Base-by-base conservation (phyloP, 2,329 filamentous ascomycete genomes). In the Lecanoromycetidae sp. region DNA sequence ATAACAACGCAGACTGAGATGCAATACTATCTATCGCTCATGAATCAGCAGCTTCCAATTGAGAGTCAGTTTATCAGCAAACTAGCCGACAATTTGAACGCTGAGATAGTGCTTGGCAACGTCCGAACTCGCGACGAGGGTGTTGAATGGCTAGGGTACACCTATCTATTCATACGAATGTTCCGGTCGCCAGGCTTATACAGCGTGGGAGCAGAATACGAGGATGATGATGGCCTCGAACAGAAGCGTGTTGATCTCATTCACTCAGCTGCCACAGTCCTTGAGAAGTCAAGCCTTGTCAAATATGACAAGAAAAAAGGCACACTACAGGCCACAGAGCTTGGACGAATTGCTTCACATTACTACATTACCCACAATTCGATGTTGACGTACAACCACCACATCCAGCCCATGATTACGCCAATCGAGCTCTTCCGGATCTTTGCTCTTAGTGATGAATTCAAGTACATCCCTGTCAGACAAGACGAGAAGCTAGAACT, bases 141-240 rank as follows among this genome's bases (percentile, higher is more conserved):
- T 56, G 91, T 98, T n/a, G 88, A 98, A 61, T 98, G 91, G 91
- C 77, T 98, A 27, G 90, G 91, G 10, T 98, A 98, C 64, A 95
- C 90, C 0, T 98, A 98, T 63, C 78, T 98, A 15, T 98, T 94
- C 60, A 87, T 98, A 46, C 84, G 91, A 41, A 98, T 98, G 91
- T 76, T 98, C 53, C 82, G 91, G 25, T 95, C 90, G 2, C 91
- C 91, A 29, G 90, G 87, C 0, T 70, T 98, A 10, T 98, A 98
- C 62, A 90, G 91, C 60, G 91, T 98, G 42, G 91, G 91, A 4
- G 80, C 88, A 9, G 93, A 98, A 58, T 98, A 96, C 57, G 87
- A 94, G 58, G 82, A 93, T 47, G 91, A 98, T 55, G 84, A 84
- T 41, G 82, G 84, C 2, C 68, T 98, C 29, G 90, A 96, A 63